phyloP scores from a whole-genome alignment of 2,329 filamentous ascomycete species.

The Fusarium tupiense region DNA sequence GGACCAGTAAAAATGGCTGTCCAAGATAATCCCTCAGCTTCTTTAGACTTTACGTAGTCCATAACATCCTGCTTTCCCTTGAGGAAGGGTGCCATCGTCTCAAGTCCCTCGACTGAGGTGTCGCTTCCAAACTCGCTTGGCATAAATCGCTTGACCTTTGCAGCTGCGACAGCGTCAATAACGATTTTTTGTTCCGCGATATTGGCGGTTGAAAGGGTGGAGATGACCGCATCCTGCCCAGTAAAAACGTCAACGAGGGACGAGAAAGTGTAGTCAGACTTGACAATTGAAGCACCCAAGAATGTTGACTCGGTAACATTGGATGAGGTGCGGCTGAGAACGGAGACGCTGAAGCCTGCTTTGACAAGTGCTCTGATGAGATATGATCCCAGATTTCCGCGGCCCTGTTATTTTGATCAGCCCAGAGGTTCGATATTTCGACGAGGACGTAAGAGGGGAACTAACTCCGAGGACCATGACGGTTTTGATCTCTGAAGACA shows the following conservation, averaged over 20 bases:
- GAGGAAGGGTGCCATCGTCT: constrained; percentile 4
- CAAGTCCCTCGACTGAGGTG: neutral
- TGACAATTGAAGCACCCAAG: neutral
- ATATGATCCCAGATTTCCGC: constrained; percentile 5
- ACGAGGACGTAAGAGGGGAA: fast-evolving
- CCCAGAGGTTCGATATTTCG: fast-evolving
- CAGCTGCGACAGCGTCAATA: neutral
- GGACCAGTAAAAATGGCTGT: neutral
- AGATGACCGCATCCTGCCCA: neutral
- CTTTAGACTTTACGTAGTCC: constrained; percentile 8
- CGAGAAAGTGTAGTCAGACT: neutral
- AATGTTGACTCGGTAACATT: fast-evolving
- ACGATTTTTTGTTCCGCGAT: constrained; percentile 1
- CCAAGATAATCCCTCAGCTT: neutral
- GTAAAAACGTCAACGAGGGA: neutral
- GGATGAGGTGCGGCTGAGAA: neutral
- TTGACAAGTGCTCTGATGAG: neutral
- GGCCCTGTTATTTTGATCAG: neutral
- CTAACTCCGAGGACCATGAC: constrained; percentile 7
- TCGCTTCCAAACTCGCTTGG: constrained; percentile 14
- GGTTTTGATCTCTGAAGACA: neutral
- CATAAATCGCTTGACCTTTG: constrained; percentile 11
- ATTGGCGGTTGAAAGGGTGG: constrained; percentile 5
- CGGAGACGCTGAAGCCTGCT: fast-evolving
- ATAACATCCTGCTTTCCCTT: neutral